Conservation (phyloP, 2,329 filamentous ascomycete species). For the Aureobasidium leucospermi region DNA sequence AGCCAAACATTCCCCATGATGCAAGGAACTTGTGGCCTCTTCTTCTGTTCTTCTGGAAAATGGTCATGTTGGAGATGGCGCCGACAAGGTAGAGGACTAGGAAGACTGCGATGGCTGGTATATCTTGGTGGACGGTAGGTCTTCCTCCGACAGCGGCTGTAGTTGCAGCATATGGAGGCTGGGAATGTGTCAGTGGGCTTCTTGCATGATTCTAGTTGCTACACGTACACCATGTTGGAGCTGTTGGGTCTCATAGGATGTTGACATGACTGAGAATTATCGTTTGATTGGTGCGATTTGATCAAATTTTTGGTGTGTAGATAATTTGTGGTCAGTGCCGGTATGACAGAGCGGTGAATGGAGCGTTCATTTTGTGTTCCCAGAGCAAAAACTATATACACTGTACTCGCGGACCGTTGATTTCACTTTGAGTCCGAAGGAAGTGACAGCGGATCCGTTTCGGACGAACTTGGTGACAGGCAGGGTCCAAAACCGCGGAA, state of each 20-base stretch:
- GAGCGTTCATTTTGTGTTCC: neutral
- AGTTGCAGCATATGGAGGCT: slow-evolving; percentile 22
- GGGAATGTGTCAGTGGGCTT: neutral
- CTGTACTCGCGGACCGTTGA: neutral
- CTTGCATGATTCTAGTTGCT: slow-evolving; percentile 9
- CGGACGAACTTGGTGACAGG: neutral
- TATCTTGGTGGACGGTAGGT: slow-evolving; percentile 30
- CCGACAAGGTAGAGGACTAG: slow-evolving; percentile 34
- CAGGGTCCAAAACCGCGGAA: neutral
- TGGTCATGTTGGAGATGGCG: slow-evolving; percentile 35
- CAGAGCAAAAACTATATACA: neutral
- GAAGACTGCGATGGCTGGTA: slow-evolving; percentile 36
- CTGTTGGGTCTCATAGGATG: neutral
- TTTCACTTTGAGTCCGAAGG: neutral
- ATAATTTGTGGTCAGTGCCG: neutral
- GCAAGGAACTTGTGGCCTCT: slow-evolving; percentile 36
- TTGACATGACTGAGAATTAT: neutral
- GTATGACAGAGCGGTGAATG: neutral
- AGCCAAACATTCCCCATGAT: slow-evolving; percentile 33
- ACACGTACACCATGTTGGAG: neutral
- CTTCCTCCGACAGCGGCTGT: slow-evolving; percentile 31
- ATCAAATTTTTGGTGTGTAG: neutral
- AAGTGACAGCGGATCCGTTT: neutral
- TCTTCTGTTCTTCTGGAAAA: slow-evolving; percentile 32
- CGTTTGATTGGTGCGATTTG: neutral